These are phyloP conservation scores for Calonectria ilicicola DNA, from an alignment of 2,329 filamentous ascomycete species.

Conservation along the genomic window DNA sequence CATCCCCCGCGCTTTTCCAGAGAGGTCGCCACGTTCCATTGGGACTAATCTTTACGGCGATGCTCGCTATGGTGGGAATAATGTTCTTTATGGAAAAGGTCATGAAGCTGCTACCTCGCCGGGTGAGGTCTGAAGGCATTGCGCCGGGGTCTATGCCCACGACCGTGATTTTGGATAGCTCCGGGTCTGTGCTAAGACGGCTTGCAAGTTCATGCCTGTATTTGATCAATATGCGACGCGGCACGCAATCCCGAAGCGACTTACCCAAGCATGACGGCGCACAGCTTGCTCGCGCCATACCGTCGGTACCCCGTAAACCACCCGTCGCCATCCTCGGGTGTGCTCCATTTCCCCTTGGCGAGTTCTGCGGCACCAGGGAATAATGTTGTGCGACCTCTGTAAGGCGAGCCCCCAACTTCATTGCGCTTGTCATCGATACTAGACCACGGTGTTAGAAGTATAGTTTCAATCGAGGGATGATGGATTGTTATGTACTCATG, in stretches of 20 bases:
- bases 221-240: conserved; percentile 17
- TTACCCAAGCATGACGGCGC: conserved; percentile 51
- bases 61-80: conserved; percentile 37
- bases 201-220: conserved; percentile 49
- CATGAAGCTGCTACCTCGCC: conserved; percentile 41
- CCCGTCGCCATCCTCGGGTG: conserved; percentile 43
- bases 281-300: conserved; percentile 55
- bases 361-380: conserved; percentile 46
- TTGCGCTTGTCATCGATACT: conserved; percentile 47
- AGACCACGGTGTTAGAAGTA: conserved; percentile 16
- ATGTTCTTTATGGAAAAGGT: conserved; percentile 39
- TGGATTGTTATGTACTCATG: conserved; percentile 47
- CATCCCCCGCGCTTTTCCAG: conserved; percentile 49
- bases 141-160: conserved; percentile 53
- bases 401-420: conserved; percentile 32
- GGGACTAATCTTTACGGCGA: conserved; percentile 40
- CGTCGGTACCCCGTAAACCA: conserved; percentile 47
- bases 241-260: conserved; percentile 4
- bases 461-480: neutral
- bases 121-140: conserved; percentile 49
- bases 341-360: conserved; percentile 50
- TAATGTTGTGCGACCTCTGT: conserved; percentile 41
- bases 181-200: conserved; percentile 49
- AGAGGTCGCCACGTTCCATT: conserved; percentile 47
- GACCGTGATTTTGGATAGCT: conserved; percentile 49